Evolutionary conservation across 1,284 basidiomycete species (phyloP), one percentile per base, ranked within the genome.

Genomic region (Boletus semigastroideus): DNA sequence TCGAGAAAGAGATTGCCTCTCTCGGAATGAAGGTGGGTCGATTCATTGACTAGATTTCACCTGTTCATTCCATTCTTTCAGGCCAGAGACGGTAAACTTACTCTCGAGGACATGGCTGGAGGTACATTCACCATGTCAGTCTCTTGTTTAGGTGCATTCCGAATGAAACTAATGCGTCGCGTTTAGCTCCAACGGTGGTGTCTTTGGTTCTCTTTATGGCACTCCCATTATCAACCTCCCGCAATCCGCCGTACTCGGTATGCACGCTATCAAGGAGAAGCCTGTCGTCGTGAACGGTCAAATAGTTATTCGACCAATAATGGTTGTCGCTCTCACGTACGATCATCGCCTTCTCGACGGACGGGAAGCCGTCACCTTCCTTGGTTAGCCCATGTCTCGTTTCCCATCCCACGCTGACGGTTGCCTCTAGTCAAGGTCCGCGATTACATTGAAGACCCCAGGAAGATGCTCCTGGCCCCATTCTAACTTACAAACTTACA

Each of bases 161-260:
- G 12, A 31, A 51, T 43, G 1, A 1, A 33, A 37, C 41, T 55
- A 47, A 54, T 52, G 42, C 16, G 42, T 53, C n/a, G 52, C 13
- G 17, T 49, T 44, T 49, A 92, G 91, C 73, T 98, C 96, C 49
- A 99, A 99, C 71, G 97, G 97, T 46, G 97, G 96, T 65, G 96
- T 99, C 68, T 99, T 99, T 66, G 96, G 96, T 51, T 97, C 94
- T 49, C 78, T 98, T 44, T 98, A 90, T 69, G 96, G 96, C 47
- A 99, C 96, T 34, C 96, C 96, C 46, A 95, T 94, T 71, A 95
- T 99, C 76, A 99, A 98, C 79, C 77, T 96, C 52, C 96, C 96
- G 19, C 96, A 98, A 72, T 78, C 93, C 40, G 96, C 94, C 52
- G 95, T 98, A 19, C 82, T 98, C 52, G 92, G 92, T 56, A 98